phyloP scores from a whole-genome alignment of 1,139 yeast species.

The Casaregolazyma suthepensis region DNA sequence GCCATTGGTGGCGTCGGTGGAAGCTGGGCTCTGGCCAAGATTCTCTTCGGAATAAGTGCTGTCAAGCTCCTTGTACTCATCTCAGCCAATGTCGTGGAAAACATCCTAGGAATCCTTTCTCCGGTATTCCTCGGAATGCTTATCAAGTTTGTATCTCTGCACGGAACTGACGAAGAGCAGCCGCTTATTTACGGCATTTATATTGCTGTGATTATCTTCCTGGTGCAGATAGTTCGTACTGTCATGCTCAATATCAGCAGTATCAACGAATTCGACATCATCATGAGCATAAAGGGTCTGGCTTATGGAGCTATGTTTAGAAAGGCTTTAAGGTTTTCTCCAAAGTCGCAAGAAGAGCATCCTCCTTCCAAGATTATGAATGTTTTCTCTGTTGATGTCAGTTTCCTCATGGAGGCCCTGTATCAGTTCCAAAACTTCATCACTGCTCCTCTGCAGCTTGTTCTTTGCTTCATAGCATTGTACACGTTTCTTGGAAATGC shows the following conservation, averaged over 20 bases:
- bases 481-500: conserved; percentile 51
- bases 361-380: conserved; percentile 12
- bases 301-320: conserved; percentile 43
- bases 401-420: conserved; percentile 10
- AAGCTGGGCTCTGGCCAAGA: conserved; percentile 7
- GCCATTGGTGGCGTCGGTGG: conserved; percentile 1
- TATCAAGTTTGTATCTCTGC: conserved; percentile 73
- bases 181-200: conserved; percentile 70
- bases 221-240: conserved; percentile 69
- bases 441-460: conserved; percentile 48
- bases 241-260: conserved; percentile 62
- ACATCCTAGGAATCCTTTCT: conserved; percentile 59
- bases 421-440: conserved; percentile 22
- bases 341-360: conserved; percentile 7
- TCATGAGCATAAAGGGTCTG: conserved; percentile 43
- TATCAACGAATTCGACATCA: conserved; percentile 40
- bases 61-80: conserved; percentile 58
- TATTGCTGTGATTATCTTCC: conserved; percentile 74
- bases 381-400: conserved; percentile 10
- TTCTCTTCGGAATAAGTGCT: conserved; percentile 40
- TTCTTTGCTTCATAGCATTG: conserved; percentile 51
- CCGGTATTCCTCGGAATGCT: conserved; percentile 71
- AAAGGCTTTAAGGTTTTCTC: conserved; percentile 11
- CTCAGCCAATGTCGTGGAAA: conserved; percentile 70
- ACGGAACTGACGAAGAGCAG: conserved; percentile 36